Percentiles rank a stretch among this genome's conserved stretches.
Evolutionary conservation across 208 protist genomes (phyloP).

Genomic region (Strigomonas culicis): DNA sequence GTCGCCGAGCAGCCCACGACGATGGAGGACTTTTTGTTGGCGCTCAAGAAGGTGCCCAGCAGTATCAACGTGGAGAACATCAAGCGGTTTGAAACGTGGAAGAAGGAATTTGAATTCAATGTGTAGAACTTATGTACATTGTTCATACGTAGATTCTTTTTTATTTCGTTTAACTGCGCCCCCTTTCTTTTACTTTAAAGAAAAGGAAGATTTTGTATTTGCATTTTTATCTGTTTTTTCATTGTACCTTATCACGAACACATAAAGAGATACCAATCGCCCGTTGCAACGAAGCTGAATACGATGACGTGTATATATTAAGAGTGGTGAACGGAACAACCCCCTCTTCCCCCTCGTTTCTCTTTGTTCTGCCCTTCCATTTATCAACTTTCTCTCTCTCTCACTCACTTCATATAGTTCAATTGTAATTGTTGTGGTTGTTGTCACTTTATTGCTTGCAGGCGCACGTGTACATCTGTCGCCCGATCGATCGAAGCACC

Average conservation of each 20-base stretch:
- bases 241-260: not conserved
- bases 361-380: constrained; percentile 2
- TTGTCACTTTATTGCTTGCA: too few relatives aligned
- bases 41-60: constrained; percentile 81
- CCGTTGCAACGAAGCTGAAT: not conserved
- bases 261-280: too few relatives aligned
- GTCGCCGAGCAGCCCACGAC: constrained; percentile 82
- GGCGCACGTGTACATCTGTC: too few relatives aligned
- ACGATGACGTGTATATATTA: not conserved
- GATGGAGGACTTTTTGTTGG: constrained; percentile 82
- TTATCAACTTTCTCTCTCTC: not conserved
- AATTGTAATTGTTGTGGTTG: too few relatives aligned
- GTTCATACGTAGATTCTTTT: constrained; percentile 11
- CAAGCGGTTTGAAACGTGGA: constrained; percentile 86
- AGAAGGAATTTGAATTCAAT: constrained; percentile 86
- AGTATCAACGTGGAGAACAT: constrained; percentile 84
- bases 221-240: constrained; percentile 17
- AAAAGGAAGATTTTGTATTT: constrained; percentile 9
- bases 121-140: constrained; percentile 19
- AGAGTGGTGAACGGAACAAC: not conserved
- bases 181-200: constrained; percentile 1
- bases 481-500: too few relatives aligned
- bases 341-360: not conserved
- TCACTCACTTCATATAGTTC: constrained; percentile 1
- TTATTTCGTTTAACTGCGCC: constrained; percentile 6